Evolutionary conservation across 768 basidiomycete species (phyloP).

Genomic region (Leccinum fibrillosum): DNA sequence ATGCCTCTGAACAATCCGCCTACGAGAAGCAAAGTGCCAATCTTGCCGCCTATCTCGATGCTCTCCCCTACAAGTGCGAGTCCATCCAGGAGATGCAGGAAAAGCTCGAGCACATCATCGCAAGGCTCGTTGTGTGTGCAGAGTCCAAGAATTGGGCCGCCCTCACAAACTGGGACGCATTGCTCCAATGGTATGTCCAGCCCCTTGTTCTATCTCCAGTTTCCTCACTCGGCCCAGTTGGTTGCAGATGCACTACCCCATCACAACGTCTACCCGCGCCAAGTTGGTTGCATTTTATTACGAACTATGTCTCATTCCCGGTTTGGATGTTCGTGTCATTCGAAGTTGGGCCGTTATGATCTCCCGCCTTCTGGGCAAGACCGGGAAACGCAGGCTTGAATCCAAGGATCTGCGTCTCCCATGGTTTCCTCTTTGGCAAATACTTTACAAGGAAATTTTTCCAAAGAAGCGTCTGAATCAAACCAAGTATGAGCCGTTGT

Average conservation of each 20-base stretch:
- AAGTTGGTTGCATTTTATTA: slow-evolving; percentile 74
- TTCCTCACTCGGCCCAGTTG: slow-evolving; percentile 49
- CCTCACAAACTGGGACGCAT: slow-evolving; percentile 74
- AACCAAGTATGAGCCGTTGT: slow-evolving; percentile 44
- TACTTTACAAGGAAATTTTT: slow-evolving; percentile 71
- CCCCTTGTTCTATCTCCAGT: background rate
- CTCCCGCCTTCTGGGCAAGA: slow-evolving; percentile 64
- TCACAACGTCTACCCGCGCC: slow-evolving; percentile 63
- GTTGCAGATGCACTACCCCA: slow-evolving; percentile 79
- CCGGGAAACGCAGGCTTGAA: slow-evolving; percentile 68
- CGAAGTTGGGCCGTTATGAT: slow-evolving; percentile 81
- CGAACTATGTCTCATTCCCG: slow-evolving; percentile 73
- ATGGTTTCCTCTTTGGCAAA: slow-evolving; percentile 77
- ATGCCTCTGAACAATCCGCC: slow-evolving; percentile 34
- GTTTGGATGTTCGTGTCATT: slow-evolving; percentile 66
- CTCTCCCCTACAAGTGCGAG: slow-evolving; percentile 74
- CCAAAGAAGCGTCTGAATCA: slow-evolving; percentile 63
- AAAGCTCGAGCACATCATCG: slow-evolving; percentile 65
- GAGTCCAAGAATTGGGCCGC: slow-evolving; percentile 72
- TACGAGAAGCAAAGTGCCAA: slow-evolving; percentile 58
- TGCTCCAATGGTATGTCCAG: slow-evolving; percentile 65
- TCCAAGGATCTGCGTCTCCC: slow-evolving; percentile 61
- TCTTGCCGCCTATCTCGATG: slow-evolving; percentile 62
- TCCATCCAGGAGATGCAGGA: slow-evolving; percentile 66
- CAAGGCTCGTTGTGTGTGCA: slow-evolving; percentile 67